Evolutionary conservation across 2,329 filamentous ascomycete genomes (phyloP).

Genomic region (Penicillium sp.): DNA sequence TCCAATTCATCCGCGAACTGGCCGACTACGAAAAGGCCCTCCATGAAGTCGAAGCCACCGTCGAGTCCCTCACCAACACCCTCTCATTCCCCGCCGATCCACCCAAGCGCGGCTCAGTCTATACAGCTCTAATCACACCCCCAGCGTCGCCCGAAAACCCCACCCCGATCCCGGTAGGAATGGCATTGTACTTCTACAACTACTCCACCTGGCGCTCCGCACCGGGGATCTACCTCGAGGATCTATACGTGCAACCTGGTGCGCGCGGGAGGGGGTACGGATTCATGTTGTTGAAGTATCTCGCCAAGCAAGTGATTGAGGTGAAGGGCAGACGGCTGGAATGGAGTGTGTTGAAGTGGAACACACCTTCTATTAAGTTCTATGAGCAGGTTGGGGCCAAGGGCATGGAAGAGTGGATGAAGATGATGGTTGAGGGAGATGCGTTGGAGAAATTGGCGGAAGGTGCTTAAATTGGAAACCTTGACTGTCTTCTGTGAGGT

Average conservation of each 20-base stretch:
- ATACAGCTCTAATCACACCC: slow-evolving; percentile 67
- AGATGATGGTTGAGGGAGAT: slow-evolving; percentile 51
- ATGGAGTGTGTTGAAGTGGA: slow-evolving; percentile 92
- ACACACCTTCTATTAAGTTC: slow-evolving; percentile 83
- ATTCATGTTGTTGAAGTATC: slow-evolving; percentile 66
- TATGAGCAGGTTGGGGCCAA: slow-evolving; percentile 57
- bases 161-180: slow-evolving; percentile 57
- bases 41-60: slow-evolving; percentile 72
- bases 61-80: slow-evolving; percentile 67
- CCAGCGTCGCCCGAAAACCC: slow-evolving; percentile 44
- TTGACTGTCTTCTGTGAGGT: too few relatives aligned
- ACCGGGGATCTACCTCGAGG: slow-evolving; percentile 88
- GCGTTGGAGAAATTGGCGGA: slow-evolving; percentile 43
- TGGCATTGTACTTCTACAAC: slow-evolving; percentile 93
- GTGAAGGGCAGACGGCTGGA: slow-evolving; percentile 75
- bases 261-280: slow-evolving; percentile 78
- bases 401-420: slow-evolving; percentile 49
- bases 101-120: slow-evolving; percentile 60
- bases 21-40: slow-evolving; percentile 83
- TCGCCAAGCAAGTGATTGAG: slow-evolving; percentile 75
- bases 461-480: slow-evolving; percentile 8
- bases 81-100: slow-evolving; percentile 68
- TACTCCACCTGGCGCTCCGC: slow-evolving; percentile 90
- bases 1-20: slow-evolving; percentile 77
- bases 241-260: slow-evolving; percentile 74